Evolutionary conservation across 1,284 basidiomycete genomes (phyloP).

Genomic region (Vanrija sp.): DNA sequence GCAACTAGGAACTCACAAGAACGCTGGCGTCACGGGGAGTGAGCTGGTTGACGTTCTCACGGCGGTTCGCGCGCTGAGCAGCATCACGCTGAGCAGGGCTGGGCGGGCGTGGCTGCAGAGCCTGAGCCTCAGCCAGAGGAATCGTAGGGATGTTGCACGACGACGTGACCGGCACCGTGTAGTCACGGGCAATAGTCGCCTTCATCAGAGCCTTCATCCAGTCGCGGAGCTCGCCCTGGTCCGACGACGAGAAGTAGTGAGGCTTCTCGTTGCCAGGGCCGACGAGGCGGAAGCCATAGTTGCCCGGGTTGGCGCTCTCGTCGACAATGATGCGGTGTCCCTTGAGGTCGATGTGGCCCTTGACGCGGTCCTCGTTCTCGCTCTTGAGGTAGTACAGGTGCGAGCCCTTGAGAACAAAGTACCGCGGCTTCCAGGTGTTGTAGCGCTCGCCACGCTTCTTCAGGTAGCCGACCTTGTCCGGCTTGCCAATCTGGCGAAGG

Average conservation of each 20-base stretch:
- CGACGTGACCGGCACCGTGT: conserved; percentile 86
- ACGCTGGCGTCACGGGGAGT: conserved; percentile 80
- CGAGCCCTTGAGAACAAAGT: conserved; percentile 89
- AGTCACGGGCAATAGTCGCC: conserved; percentile 90
- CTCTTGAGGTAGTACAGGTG: conserved; percentile 82
- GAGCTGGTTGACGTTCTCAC: conserved; percentile 85
- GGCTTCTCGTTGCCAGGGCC: conserved; percentile 74
- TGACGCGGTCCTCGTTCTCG: conserved; percentile 80
- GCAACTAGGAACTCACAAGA: conserved; percentile 60
- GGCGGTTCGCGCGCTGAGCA: conserved; percentile 78
- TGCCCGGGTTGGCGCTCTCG: conserved; percentile 84
- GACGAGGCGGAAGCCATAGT: conserved; percentile 91
- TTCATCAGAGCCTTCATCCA: conserved; percentile 99
- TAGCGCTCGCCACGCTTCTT: conserved; percentile 92
- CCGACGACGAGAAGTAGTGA: conserved; percentile 87
- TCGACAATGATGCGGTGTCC: conserved; percentile 94
- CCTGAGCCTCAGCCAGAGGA: conserved; percentile 86
- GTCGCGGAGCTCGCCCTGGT: conserved; percentile 75
- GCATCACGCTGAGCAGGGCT: conserved; percentile 83
- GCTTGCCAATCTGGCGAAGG: conserved; percentile 78
- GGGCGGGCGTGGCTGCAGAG: conserved; percentile 92
- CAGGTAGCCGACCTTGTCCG: conserved; percentile 90
- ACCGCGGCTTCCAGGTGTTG: conserved; percentile 88
- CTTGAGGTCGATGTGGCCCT: conserved; percentile 86
- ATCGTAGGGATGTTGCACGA: conserved; percentile 98